A percentile compares a stretch with the other conserved stretches of the same genome.
phyloP scores from a whole-genome alignment of 345 rosid genomes.

The Aquilaria sinensis region DNA sequence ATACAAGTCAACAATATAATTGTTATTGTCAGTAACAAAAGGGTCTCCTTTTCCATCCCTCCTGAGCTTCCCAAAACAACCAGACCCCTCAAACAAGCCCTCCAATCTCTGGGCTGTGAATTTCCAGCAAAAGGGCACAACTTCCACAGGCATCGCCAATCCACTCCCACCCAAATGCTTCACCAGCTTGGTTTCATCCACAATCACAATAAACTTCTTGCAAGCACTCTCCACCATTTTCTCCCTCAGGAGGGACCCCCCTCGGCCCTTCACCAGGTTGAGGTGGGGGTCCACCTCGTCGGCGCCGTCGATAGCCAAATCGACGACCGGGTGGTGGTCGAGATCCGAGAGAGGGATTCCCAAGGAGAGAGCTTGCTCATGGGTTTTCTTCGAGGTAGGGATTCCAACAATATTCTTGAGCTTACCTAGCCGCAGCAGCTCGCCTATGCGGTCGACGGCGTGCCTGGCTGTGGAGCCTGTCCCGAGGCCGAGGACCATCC shows the following conservation, averaged over 20 bases:
- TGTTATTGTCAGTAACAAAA: slow-evolving; percentile 78
- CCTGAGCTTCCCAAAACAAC: slow-evolving; percentile 58
- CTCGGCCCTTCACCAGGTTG: slow-evolving; percentile 87
- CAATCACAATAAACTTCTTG: slow-evolving; percentile 57
- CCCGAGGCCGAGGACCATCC: slow-evolving; percentile 97
- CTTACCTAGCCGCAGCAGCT: slow-evolving; percentile 65
- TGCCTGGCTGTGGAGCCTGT: slow-evolving; percentile 97
- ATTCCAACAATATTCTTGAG: slow-evolving; percentile 64
- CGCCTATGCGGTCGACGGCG: slow-evolving; percentile 90
- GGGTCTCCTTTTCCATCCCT: slow-evolving; percentile 31
- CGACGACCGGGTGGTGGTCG: slow-evolving; percentile 59
- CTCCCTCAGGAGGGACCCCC: slow-evolving; percentile 87
- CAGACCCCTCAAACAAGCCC: slow-evolving; percentile 43
- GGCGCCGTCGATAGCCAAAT: slow-evolving; percentile 94
- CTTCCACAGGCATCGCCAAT: slow-evolving; percentile 78
- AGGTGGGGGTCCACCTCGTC: slow-evolving; percentile 85
- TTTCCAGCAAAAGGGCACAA: slow-evolving; percentile 82
- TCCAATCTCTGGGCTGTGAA: slow-evolving; percentile 53
- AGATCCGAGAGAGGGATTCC: slow-evolving; percentile 85
- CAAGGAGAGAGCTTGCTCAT: slow-evolving; percentile 61
- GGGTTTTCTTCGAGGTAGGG: slow-evolving; percentile 47
- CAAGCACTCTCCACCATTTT: slow-evolving; percentile 91
- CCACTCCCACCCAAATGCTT: slow-evolving; percentile 64
- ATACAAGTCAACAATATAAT: slow-evolving; percentile 74
- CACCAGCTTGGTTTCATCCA: slow-evolving; percentile 36